A percentile compares a stretch with the other conserved stretches of the same genome.
These are phyloP conservation scores for Saksenaea vasiformis DNA, from an alignment of 371 early-diverging fungal species.

Conservation along the genomic window DNA sequence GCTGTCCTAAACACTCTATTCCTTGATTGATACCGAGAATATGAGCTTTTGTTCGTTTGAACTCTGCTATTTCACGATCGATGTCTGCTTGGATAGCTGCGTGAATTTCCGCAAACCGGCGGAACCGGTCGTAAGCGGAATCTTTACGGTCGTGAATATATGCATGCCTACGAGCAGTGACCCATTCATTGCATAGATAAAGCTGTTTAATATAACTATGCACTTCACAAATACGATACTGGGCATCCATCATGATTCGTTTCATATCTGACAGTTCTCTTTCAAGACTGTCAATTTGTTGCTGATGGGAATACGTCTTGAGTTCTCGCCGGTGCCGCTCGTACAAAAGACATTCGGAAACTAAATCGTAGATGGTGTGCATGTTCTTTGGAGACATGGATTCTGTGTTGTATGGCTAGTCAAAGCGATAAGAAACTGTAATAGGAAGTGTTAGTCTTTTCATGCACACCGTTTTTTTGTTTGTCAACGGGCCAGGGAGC, in stretches of 20 bases:
- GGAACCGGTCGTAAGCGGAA: background rate
- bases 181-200: background rate
- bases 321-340: background rate
- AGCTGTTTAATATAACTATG: background rate
- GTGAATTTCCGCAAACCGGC: background rate
- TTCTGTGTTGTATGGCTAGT: background rate
- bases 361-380: background rate
- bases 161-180: background rate
- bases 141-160: conserved; percentile 1
- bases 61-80: background rate
- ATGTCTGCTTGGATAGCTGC: background rate
- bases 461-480: background rate
- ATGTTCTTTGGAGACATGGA: background rate
- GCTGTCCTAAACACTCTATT: background rate
- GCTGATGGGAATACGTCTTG: background rate
- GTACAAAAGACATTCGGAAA: background rate
- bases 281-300: background rate
- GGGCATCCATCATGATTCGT: background rate
- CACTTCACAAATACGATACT: background rate
- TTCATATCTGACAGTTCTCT: background rate
- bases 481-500: background rate
- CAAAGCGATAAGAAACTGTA: background rate
- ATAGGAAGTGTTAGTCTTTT: background rate
- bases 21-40: background rate
- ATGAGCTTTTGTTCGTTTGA: background rate